Evolutionary conservation across 441 rosid genomes (phyloP).

Genomic region (Pelargonium exstipulatum): DNA sequence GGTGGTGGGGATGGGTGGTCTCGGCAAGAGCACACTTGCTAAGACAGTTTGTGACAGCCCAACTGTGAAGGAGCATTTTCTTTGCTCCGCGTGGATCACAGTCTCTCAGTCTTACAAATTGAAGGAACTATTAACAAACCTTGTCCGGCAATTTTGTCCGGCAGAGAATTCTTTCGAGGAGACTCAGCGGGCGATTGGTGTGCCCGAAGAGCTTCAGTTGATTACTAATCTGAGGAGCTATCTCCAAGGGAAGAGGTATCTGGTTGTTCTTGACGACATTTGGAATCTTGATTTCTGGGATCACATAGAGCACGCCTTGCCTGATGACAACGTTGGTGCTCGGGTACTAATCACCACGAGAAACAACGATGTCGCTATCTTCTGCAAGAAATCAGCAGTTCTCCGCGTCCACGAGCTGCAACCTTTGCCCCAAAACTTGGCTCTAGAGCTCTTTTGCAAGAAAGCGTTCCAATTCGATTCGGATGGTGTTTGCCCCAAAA

Average conservation of each 20-base stretch:
- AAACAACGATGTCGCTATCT: not conserved
- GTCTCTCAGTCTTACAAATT: slow-evolving; percentile 4
- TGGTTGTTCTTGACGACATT: not conserved
- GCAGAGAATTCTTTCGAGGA: too few species aligned
- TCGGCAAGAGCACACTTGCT: slow-evolving; percentile 23
- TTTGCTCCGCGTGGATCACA: slow-evolving; percentile 11
- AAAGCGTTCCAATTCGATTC: not conserved
- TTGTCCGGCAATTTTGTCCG: too few species aligned
- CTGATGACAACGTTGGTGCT: not conserved
- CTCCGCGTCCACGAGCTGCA: not conserved
- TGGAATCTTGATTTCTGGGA: not conserved
- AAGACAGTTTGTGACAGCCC: slow-evolving; percentile 7
- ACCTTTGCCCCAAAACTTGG: not conserved
- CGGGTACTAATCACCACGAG: not conserved
- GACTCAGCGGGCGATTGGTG: too few species aligned
- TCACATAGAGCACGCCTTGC: not conserved
- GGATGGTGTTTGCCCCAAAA: not conserved
- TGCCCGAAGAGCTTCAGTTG: too few species aligned
- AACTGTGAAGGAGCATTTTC: not conserved
- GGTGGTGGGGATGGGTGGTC: slow-evolving; percentile 15
- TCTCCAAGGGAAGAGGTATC: not conserved
- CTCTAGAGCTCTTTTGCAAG: not conserved
- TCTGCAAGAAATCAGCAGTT: too few species aligned
- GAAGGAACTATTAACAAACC: too few species aligned
- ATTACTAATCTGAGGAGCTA: too few species aligned